A percentile compares a stretch with the other conserved stretches of the same genome.
These are phyloP conservation scores for Microbotryum scabiosae DNA, from an alignment of 1,284 basidiomycete species.

Conservation along the genomic window DNA sequence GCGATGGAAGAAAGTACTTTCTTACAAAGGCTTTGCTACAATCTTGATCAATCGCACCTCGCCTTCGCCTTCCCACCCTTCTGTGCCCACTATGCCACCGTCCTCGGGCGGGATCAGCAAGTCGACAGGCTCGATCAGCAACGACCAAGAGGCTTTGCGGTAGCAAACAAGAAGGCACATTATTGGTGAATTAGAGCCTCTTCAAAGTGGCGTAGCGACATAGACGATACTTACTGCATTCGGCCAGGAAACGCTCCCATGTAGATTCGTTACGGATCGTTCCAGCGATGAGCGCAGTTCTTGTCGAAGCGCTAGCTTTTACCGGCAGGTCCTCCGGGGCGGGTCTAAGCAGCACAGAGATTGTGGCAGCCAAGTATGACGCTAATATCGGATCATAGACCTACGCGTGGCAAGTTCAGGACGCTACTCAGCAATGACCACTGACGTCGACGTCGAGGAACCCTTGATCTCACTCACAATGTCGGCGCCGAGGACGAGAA, in stretches of 20 bases:
- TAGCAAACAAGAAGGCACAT: not conserved
- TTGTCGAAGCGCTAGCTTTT: too few species aligned
- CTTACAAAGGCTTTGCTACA: not conserved
- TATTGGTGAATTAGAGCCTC: not conserved
- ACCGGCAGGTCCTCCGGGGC: not conserved
- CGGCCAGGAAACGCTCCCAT: constrained; percentile 13
- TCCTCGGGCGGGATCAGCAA: not conserved
- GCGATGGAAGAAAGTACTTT: too few species aligned
- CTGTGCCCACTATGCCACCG: constrained; percentile 25
- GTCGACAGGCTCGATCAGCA: constrained; percentile 7
- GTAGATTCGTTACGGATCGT: constrained; percentile 25
- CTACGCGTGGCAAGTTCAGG: not conserved
- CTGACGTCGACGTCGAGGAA: not conserved
- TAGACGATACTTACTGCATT: constrained; percentile 16
- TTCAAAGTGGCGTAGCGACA: not conserved
- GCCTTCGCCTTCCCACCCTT: constrained; percentile 28
- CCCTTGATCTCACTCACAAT: constrained; percentile 12
- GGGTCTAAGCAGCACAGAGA: constrained; percentile 10
- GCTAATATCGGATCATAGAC: constrained; percentile 25
- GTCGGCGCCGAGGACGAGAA: constrained; percentile 24
- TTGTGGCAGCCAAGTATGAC: constrained; percentile 3
- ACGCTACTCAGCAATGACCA: not conserved
- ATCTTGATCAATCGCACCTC: constrained; percentile 19
- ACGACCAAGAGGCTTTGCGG: not conserved
- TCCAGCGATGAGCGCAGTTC: constrained; percentile 19